Conservation (phyloP, 2,329 filamentous ascomycete genomes). For the Monosporascus sp. region DNA sequence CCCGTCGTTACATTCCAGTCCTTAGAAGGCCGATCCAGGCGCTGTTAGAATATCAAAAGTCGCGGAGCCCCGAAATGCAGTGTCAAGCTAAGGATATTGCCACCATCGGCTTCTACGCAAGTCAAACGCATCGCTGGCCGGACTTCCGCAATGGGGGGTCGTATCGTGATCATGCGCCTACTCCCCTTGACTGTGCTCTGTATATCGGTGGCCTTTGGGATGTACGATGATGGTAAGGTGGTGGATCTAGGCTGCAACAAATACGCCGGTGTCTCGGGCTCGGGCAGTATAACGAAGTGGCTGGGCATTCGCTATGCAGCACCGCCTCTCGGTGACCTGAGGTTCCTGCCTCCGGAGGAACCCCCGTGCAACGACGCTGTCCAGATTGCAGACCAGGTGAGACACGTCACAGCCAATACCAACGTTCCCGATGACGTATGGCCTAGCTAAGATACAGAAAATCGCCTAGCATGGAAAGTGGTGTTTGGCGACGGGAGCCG, state of each 20-base stretch:
- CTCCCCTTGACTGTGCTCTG: conserved; percentile 6
- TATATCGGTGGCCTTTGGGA: background rate
- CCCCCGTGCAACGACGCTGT: conserved; percentile 41
- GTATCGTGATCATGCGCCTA: conserved; percentile 1
- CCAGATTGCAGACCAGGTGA: conserved; percentile 50
- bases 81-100: background rate
- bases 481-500: conserved; percentile 17
- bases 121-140: background rate
- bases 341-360: conserved; percentile 64
- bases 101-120: background rate
- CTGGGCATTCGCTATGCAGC: conserved; percentile 71
- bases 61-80: background rate
- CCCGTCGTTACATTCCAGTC: background rate
- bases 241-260: conserved; percentile 63
- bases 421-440: background rate
- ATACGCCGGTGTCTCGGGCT: conserved; percentile 52
- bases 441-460: conserved; percentile 1
- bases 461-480: conserved; percentile 18
- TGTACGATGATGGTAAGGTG: conserved; percentile 18
- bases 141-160: background rate
- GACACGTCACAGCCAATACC: conserved; percentile 4
- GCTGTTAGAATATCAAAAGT: background rate
- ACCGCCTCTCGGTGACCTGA: conserved; percentile 57
- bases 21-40: background rate
- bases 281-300: conserved; percentile 62